These are phyloP conservation scores for Tetrapisispora arboricola DNA, from an alignment of 805 yeast genomes.

Conservation along the genomic window DNA sequence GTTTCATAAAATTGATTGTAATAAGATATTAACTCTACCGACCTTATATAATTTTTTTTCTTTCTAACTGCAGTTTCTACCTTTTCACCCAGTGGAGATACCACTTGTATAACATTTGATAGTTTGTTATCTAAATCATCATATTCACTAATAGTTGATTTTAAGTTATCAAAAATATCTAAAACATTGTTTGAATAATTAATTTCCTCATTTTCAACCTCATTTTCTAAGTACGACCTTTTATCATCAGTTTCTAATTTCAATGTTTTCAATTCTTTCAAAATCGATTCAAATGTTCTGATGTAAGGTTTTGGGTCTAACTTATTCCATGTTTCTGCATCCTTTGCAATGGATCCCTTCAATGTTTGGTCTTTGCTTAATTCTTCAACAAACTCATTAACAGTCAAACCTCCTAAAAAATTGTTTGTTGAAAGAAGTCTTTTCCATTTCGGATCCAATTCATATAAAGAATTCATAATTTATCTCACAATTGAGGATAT, in stretches of 20 bases:
- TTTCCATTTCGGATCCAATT: conserved; percentile 54
- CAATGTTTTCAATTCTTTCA: conserved; percentile 57
- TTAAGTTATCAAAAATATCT: conserved; percentile 22
- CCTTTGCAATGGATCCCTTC: conserved; percentile 4
- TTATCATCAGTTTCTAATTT: conserved; percentile 43
- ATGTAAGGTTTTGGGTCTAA: conserved; percentile 92
- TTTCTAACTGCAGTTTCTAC: conserved; percentile 59
- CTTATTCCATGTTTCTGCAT: conserved; percentile 7
- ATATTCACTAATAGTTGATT: conserved; percentile 15
- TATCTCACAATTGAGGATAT: too few species aligned
- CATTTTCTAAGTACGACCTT: conserved; percentile 42
- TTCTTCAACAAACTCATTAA: conserved; percentile 72
- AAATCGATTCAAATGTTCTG: conserved; percentile 80
- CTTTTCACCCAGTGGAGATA: conserved; percentile 61
- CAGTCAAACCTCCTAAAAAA: conserved; percentile 58
- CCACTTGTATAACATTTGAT: conserved; percentile 43
- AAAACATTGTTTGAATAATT: conserved; percentile 60
- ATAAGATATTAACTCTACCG: conserved; percentile 63
- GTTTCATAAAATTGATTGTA: conserved; percentile 61
- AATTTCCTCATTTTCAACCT: conserved; percentile 51
- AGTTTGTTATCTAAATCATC: conserved; percentile 22
- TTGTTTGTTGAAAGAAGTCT: conserved; percentile 47
- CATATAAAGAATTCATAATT: conserved; percentile 42
- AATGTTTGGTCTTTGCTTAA: conserved; percentile 52
- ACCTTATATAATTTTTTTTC: conserved; percentile 60